Percentiles rank a stretch among this genome's conserved stretches.
phyloP scores from a whole-genome alignment of 2,329 filamentous ascomycete species.

The Hypoxylon sp. region DNA sequence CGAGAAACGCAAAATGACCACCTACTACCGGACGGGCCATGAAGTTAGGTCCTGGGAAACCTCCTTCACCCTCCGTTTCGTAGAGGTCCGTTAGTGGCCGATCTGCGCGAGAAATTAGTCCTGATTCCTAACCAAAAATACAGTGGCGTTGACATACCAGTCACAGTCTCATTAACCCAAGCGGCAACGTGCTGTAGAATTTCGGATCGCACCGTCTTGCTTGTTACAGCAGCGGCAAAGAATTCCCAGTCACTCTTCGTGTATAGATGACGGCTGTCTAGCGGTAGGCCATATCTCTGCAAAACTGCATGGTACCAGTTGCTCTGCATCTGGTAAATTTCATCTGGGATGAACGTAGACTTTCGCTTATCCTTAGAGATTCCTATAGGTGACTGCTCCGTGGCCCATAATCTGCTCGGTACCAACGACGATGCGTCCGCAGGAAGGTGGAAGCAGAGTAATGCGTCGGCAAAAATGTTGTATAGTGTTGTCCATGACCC shows the following conservation, averaged over 20 bases:
- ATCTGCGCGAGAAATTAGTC: constrained; percentile 57
- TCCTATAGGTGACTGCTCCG: constrained; percentile 37
- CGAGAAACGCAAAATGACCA: constrained; percentile 86
- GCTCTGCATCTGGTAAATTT: constrained; percentile 82
- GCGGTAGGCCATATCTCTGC: constrained; percentile 83
- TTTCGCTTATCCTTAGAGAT: constrained; percentile 38
- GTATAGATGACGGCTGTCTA: constrained; percentile 85
- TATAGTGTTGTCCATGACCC: constrained; percentile 86
- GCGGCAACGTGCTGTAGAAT: constrained; percentile 79
- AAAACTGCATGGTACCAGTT: constrained; percentile 83
- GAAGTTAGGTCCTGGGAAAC: constrained; percentile 79
- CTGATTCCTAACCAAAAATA: constrained; percentile 15
- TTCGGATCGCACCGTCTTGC: constrained; percentile 73
- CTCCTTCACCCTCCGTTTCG: constrained; percentile 80
- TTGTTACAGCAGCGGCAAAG: constrained; percentile 84
- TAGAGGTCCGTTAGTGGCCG: constrained; percentile 85
- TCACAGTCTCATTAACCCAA: constrained; percentile 87
- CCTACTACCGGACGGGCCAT: constrained; percentile 86
- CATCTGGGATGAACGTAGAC: constrained; percentile 74
- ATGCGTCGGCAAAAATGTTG: constrained; percentile 78
- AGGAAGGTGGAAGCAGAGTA: constrained; percentile 80
- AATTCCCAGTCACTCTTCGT: constrained; percentile 94
- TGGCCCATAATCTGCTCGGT: constrained; percentile 43
- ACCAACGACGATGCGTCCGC: constrained; percentile 37
- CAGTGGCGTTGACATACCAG: constrained; percentile 56